Evolutionary conservation across 148 eudicot genomes (phyloP).

Genomic region (Vaccinium corymbosum): DNA sequence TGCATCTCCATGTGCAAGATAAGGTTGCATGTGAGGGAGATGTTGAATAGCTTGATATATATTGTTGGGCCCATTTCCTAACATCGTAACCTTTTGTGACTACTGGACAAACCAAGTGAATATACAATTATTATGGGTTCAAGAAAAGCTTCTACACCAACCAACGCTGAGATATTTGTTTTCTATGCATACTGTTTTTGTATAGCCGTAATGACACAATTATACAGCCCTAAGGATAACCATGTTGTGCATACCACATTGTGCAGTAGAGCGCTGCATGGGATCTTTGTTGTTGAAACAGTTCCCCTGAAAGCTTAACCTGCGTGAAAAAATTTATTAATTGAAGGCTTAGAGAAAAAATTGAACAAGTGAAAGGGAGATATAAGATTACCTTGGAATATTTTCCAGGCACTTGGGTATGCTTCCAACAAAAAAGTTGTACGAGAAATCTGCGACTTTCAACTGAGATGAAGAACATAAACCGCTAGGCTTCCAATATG

Average conservation of each 20-base stretch:
- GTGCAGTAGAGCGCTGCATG: conserved; percentile 59
- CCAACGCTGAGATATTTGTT: neutral
- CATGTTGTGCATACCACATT: conserved; percentile 61
- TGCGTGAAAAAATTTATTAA: conserved; percentile 26
- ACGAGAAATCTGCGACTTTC: conserved; percentile 74
- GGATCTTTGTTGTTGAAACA: conserved; percentile 69
- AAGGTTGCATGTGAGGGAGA: no score
- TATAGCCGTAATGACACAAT: neutral
- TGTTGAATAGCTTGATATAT: no score
- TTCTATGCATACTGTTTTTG: neutral
- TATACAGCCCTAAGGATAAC: neutral
- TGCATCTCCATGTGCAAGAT: no score
- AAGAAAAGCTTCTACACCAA: neutral
- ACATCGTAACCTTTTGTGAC: no score
- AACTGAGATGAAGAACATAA: conserved; percentile 72
- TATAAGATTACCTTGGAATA: conserved; percentile 61
- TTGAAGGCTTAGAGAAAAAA: conserved; percentile 1
- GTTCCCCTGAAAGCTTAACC: conserved; percentile 84
- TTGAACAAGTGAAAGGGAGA: conserved; percentile 8
- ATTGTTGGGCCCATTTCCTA: neutral
- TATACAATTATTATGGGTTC: neutral
- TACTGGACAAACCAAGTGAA: neutral
- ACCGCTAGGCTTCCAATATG: conserved; percentile 45
- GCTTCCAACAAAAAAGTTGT: conserved; percentile 66
- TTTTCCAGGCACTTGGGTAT: conserved; percentile 78